These are phyloP conservation scores for Pseudonitzschia multistriata DNA, from an alignment of 108 stramenopile genomes.

Conservation along the genomic window DNA sequence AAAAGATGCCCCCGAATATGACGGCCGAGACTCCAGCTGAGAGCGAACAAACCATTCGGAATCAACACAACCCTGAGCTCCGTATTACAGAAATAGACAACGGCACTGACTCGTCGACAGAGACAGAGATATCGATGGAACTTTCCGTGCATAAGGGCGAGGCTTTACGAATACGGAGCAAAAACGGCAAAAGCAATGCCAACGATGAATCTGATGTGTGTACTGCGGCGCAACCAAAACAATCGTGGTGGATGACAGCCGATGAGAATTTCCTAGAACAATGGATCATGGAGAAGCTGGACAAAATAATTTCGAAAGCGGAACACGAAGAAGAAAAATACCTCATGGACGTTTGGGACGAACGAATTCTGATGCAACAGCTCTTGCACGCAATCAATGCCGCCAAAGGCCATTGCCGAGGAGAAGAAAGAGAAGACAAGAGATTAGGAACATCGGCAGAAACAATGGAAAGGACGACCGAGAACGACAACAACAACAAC, in stretches of 20 bases:
- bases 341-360: not conserved
- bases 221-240: not conserved
- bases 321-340: slow-evolving; percentile 4
- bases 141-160: too few relatives aligned
- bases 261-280: not conserved
- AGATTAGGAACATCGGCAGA: not conserved
- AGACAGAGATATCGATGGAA: too few relatives aligned
- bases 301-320: not conserved
- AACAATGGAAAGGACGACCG: not conserved
- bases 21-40: too few relatives aligned
- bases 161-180: too few relatives aligned
- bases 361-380: not conserved
- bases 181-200: not conserved
- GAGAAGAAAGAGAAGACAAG: not conserved
- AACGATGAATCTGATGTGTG: not conserved
- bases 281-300: slow-evolving; percentile 1
- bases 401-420: not conserved
- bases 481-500: not conserved
- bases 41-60: too few relatives aligned
- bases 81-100: too few relatives aligned
- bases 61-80: too few relatives aligned
- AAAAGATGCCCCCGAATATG: too few relatives aligned
- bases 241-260: not conserved
- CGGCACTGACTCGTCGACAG: too few relatives aligned
- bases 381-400: not conserved